phyloP scores from a whole-genome alignment of 306 rosid genomes.

The Rubus idaeus region DNA sequence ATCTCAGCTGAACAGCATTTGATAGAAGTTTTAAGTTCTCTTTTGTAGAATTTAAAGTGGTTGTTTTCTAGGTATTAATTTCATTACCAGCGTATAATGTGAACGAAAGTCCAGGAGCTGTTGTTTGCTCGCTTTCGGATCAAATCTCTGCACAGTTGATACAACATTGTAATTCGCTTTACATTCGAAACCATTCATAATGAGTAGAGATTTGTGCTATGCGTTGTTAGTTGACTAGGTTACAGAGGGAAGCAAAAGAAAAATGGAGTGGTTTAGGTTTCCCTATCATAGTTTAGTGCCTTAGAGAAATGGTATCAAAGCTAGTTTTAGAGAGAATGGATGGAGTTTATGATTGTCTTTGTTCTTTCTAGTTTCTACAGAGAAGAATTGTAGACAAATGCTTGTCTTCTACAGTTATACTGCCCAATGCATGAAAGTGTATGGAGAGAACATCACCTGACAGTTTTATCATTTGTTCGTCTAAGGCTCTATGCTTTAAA shows the following conservation, averaged over 20 bases:
- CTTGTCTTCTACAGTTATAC: too few relatives aligned
- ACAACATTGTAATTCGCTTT: constrained; percentile 17
- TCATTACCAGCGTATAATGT: constrained; percentile 22
- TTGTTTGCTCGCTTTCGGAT: constrained; percentile 6
- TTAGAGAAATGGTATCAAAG: not conserved
- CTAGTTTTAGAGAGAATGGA: not conserved
- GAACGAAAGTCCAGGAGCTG: constrained; percentile 14
- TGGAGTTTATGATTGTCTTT: not conserved
- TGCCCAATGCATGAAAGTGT: too few relatives aligned
- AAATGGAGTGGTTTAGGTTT: not conserved
- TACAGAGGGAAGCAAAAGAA: not conserved
- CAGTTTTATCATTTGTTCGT: not conserved
- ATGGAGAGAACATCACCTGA: too few relatives aligned
- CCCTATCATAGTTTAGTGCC: not conserved
- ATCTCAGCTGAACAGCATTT: constrained; percentile 21
- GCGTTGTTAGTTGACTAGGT: constrained; percentile 3
- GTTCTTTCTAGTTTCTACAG: not conserved
- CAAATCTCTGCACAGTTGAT: constrained; percentile 20
- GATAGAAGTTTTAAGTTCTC: constrained; percentile 3
- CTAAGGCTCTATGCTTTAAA: too few relatives aligned
- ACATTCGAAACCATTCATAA: not conserved
- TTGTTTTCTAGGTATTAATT: constrained; percentile 20
- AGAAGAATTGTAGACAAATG: not conserved
- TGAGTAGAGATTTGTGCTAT: not conserved
- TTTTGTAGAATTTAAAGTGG: constrained; percentile 25